Base-by-base conservation (phyloP, 2,329 filamentous ascomycete genomes). In the Fusarium piperis region DNA sequence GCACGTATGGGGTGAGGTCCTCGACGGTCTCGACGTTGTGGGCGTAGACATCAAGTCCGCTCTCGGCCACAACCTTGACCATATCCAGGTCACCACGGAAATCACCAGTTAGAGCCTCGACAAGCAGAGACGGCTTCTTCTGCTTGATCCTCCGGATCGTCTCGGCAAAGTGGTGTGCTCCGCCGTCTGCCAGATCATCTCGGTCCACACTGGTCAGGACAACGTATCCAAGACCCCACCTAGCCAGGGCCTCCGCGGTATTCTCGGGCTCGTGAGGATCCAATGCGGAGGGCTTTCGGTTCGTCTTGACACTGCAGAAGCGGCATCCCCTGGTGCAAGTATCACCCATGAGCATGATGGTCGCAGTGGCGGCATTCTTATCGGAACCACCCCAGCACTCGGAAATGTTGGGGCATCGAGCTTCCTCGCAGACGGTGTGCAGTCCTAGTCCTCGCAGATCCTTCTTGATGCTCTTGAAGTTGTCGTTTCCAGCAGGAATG, bases 261-360 rank as follows among this genome's bases (percentile, higher is more conserved):
- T 99, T 92, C 86, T 99, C 96, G 1, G 96, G 96, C 83, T 99
- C 96, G 82, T 98, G 95, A 2, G 94, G 93, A 80, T 99, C 96
- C 56, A 99, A 88, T 12, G 96, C 93, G 44, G 91, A 84, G 13
- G 94, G 91, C 1, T 86, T 84, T 46, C 93, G 91, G 65, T 85
- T 91, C 4, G 96, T 99, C 87, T 98, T 98, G 59, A 99, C 96
- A 73, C 92, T 94, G 87, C 96, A 99, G 86, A 99, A 99, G 59
- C 96, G 90, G 83, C 96, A 99, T 18, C 95, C 96, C 67, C 96
- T 89, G 18, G 96, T 99, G 83, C 96, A 99, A 10, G 95, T 98
- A 81, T 99, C 96, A 72, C 96, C 96, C 95, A 98, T 98, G 53
- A 99, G 85, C 96, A 99, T 99, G 82, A 99, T 98, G 12, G 96